phyloP scores from a whole-genome alignment of 2,329 filamentous ascomycete genomes.

The Thielaviopsis punctulata region DNA sequence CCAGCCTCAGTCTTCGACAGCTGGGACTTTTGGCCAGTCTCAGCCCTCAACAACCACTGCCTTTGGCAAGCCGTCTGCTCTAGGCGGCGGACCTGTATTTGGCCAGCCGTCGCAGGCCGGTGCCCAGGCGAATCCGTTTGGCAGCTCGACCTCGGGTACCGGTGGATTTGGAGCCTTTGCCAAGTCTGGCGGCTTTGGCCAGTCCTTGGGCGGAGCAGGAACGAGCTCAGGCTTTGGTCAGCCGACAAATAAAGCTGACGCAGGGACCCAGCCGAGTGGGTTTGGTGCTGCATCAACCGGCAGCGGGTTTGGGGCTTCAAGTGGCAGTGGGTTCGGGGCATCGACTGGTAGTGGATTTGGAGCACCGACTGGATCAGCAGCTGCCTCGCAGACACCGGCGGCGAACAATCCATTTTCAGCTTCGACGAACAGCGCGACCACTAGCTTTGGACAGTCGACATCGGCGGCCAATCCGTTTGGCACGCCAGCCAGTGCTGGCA shows the following conservation, averaged over 20 bases:
- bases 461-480: background rate
- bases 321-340: background rate
- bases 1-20: conserved; percentile 12
- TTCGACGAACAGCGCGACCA: too few relatives aligned
- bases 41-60: conserved; percentile 3
- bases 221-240: conserved; percentile 16
- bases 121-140: conserved; percentile 12
- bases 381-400: too few relatives aligned
- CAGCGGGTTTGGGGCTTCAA: too few relatives aligned
- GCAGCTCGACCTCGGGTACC: conserved; percentile 9
- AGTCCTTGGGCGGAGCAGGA: conserved; percentile 11
- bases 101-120: conserved; percentile 18
- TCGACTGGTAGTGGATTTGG: background rate
- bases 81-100: conserved; percentile 24
- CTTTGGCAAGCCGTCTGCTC: conserved; percentile 26
- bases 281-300: too few relatives aligned
- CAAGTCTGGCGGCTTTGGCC: conserved; percentile 14
- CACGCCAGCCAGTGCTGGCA: conserved; percentile 10
- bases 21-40: background rate
- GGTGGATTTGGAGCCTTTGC: conserved; percentile 20
- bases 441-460: background rate
- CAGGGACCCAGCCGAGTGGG: background rate
- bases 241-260: background rate
- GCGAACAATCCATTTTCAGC: too few relatives aligned
- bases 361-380: too few relatives aligned